These are phyloP conservation scores for Angomonas deanei DNA, from an alignment of 208 protist genomes.

Conservation along the genomic window DNA sequence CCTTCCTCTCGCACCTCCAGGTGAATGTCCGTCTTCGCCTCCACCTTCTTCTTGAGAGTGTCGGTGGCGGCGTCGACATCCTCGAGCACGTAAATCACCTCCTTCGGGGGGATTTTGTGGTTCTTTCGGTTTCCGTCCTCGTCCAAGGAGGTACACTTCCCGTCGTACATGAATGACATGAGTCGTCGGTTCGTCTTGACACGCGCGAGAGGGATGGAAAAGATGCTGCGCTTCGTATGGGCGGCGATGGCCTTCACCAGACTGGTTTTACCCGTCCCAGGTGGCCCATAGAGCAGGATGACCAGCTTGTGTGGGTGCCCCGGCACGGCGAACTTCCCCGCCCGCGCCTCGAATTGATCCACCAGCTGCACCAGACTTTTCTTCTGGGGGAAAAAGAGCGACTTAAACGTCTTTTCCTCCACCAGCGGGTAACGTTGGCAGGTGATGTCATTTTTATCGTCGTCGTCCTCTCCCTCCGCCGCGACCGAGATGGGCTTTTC, in stretches of 20 bases:
- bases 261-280: conserved; percentile 94
- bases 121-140: conserved; percentile 1
- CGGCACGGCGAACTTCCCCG: conserved; percentile 80
- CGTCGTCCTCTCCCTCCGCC: conserved; percentile 6
- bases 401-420: conserved; percentile 81
- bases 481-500: neutral
- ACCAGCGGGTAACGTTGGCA: conserved; percentile 71
- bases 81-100: conserved; percentile 84
- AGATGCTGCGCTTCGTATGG: conserved; percentile 73
- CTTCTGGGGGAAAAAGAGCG: conserved; percentile 89
- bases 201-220: conserved; percentile 76
- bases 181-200: conserved; percentile 82
- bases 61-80: conserved; percentile 77
- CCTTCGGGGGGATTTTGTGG: conserved; percentile 29
- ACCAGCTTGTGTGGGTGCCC: conserved; percentile 85
- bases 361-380: conserved; percentile 68
- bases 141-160: conserved; percentile 22
- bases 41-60: conserved; percentile 37
- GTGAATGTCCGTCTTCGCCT: conserved; percentile 4
- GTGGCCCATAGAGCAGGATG: conserved; percentile 90
- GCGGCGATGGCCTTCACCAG: conserved; percentile 86
- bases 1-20: neutral
- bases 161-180: conserved; percentile 82
- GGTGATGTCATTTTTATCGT: conserved; percentile 18
- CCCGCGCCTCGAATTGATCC: conserved; percentile 68